Evolutionary conservation across 2,329 filamentous ascomycete species (phyloP), one percentile per base, ranked within the genome.

Genomic region (Aspergillus calidoustus): DNA sequence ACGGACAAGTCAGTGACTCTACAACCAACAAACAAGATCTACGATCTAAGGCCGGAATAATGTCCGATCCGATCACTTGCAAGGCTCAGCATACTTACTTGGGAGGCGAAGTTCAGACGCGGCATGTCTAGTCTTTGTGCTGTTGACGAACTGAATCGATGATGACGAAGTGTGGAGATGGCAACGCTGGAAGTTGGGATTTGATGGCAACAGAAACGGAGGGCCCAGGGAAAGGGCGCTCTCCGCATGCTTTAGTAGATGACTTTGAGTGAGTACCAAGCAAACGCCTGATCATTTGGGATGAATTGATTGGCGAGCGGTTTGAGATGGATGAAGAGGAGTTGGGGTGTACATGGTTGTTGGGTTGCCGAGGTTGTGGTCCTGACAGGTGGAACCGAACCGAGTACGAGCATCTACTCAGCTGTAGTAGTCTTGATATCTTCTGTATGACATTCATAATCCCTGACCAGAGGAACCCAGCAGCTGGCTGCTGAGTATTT

Each of bases 81-180:
- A 22, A 34, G 15, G 6, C 17, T 7, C 7, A 19, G 30, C 30
- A 38, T 47, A 66, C 69, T 31, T 69, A 72, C 71, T 67, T 68
- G 62, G 23, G 71, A 70, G 22, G 58, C 53, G 31, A 61, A 61
- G 57, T 72, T 73, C 19, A 72, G 59, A 38, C 64, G 71, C 13
- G 71, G 61, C 71, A 73, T 72, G 34, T 48, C 41, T n/a, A 51
- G 54, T 25, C 44, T 54, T 31, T 43, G 22, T 38, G 60, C 15
- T 49, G 51, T 30, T 8, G 41, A 25, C 49, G 58, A 43, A 7
- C 19, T 56, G 19, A 28, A 51, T 46, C 28, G 56, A 59, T 54
- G 56, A 59, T 54, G 57, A 38, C 49, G 57, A 28, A 15, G 22
- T 25, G 31, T 17, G 23, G 55, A 23, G 43, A 44, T 22, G 11